Evolutionary conservation across 176 grass and related monocot species (phyloP).

Genomic region (Carex cristatella): DNA sequence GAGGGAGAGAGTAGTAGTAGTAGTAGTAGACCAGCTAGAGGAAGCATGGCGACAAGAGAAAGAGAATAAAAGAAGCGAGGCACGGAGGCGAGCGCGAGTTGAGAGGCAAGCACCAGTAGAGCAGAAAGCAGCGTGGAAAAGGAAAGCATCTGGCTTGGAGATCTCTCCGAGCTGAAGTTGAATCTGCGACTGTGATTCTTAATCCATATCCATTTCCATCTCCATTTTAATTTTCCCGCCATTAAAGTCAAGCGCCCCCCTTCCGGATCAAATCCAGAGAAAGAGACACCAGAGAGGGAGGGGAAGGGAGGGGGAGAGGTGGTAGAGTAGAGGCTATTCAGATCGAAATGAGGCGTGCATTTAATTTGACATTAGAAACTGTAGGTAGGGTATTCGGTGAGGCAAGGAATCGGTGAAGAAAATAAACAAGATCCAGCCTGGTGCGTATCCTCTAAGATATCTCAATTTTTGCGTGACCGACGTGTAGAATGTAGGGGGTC

Average conservation of each 20-base stretch:
- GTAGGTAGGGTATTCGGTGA: neutral
- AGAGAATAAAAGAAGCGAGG: slow-evolving; percentile 63
- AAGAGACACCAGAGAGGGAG: neutral
- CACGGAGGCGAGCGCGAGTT: slow-evolving; percentile 76
- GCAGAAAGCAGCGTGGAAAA: slow-evolving; percentile 53
- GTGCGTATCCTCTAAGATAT: no score
- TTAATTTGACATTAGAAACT: neutral
- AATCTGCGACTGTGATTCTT: neutral
- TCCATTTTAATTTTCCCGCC: slow-evolving; percentile 50
- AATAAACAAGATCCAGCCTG: neutral
- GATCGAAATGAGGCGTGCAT: neutral
- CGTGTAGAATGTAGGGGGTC: no score
- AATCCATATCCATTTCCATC: slow-evolving; percentile 48
- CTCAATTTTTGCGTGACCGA: no score
- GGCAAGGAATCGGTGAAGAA: neutral
- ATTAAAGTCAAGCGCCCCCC: slow-evolving; percentile 35
- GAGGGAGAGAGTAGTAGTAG: neutral
- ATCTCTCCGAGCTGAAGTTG: slow-evolving; percentile 21
- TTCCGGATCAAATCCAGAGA: slow-evolving; percentile 34
- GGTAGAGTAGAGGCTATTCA: neutral
- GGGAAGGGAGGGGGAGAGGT: no score
- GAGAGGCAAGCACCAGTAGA: slow-evolving; percentile 58
- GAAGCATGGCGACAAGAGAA: slow-evolving; percentile 83
- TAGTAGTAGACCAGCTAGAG: slow-evolving; percentile 45
- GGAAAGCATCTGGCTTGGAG: slow-evolving; percentile 56